phyloP scores from a whole-genome alignment of 129 eudicot genomes.

The Artemisia argyi region DNA sequence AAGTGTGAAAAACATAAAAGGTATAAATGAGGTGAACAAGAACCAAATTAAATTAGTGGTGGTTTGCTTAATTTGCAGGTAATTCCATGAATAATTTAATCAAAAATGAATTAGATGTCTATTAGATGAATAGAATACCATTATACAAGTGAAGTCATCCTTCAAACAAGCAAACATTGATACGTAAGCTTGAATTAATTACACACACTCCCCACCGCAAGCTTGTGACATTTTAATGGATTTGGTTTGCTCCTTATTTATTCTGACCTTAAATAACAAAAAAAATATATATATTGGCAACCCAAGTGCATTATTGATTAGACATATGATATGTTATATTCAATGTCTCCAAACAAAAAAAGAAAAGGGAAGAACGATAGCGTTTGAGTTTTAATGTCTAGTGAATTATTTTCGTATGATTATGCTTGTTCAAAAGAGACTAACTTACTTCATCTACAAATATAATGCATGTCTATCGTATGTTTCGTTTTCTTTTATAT shows the following conservation, averaged over 20 bases:
- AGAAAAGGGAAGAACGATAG: not conserved
- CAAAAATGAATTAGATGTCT: not conserved
- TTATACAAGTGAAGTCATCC: constrained; percentile 15
- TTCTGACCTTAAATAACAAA: not conserved
- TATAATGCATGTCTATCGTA: too few species aligned
- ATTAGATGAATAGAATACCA: not conserved
- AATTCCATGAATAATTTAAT: not conserved
- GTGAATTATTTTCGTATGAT: not conserved
- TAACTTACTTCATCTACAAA: not conserved
- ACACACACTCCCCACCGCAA: constrained; percentile 22
- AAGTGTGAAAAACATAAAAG: not conserved
- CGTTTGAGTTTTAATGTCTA: not conserved
- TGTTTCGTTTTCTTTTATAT: too few species aligned
- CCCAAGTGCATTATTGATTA: not conserved
- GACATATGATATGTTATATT: not conserved
- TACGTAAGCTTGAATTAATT: constrained; percentile 27
- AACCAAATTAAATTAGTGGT: constrained; percentile 13
- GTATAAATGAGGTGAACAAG: constrained; percentile 8
- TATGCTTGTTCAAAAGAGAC: constrained; percentile 10
- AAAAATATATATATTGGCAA: not conserved
- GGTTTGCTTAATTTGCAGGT: constrained; percentile 30
- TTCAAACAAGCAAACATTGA: constrained; percentile 32
- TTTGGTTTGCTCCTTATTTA: constrained; percentile 18
- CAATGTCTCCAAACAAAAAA: constrained; percentile 17
- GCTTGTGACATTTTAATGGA: constrained; percentile 32